A percentile compares a stretch with the other conserved stretches of the same genome.
Conservation (phyloP, 2,329 filamentous ascomycete species). For the Fusarium kyushuense region DNA sequence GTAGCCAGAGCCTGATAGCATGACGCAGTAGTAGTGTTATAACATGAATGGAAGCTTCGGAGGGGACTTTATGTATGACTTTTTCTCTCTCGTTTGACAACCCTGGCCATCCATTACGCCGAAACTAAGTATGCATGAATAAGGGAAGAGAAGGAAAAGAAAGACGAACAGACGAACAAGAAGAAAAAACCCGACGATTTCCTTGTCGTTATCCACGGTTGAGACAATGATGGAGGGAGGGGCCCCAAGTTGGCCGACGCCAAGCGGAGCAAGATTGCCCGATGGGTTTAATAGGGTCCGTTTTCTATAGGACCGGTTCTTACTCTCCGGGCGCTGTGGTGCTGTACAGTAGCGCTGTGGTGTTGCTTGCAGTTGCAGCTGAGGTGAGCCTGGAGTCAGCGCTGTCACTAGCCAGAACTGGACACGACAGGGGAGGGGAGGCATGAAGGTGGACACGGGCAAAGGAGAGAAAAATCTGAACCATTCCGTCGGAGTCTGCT, state of each 20-base stretch:
- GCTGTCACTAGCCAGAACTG: not conserved
- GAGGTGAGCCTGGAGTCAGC: not conserved
- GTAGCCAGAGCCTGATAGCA: constrained; percentile 8
- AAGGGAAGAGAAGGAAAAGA: not conserved
- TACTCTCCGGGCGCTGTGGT: not conserved
- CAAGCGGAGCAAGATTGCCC: constrained; percentile 24
- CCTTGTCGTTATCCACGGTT: not conserved
- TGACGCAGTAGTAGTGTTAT: not conserved
- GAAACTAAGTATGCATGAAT: not conserved
- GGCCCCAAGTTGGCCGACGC: constrained; percentile 31
- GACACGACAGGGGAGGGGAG: not conserved
- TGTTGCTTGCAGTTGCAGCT: not conserved
- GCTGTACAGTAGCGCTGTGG: not conserved
- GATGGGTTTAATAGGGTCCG: not conserved
- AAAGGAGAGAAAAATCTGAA: not conserved
- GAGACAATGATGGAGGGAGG: not conserved
- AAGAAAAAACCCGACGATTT: constrained; percentile 18
- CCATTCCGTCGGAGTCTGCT: constrained; percentile 6
- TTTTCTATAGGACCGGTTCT: not conserved
- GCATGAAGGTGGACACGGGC: not conserved
- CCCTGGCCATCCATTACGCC: not conserved
- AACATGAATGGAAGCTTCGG: not conserved
- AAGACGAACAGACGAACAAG: not conserved
- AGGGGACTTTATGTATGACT: not conserved
- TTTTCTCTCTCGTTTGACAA: not conserved